phyloP scores from a whole-genome alignment of 129 eudicot genomes.

The Chrysanthemum lavandulifolium region DNA sequence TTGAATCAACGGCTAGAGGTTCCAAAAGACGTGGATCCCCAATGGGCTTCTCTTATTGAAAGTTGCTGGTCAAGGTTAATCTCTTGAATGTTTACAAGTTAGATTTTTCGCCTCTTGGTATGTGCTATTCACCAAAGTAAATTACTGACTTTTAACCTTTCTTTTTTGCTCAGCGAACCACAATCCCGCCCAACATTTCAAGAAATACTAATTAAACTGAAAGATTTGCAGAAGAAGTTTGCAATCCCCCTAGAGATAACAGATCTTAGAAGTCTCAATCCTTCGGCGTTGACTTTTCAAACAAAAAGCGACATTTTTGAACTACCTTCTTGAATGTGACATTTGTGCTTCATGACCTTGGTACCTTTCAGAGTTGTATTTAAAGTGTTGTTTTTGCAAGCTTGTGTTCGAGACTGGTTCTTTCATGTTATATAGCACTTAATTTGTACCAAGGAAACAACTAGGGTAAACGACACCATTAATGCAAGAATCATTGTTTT shows the following conservation, averaged over 20 bases:
- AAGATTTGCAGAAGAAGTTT: conserved; percentile 56
- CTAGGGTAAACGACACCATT: too few species aligned
- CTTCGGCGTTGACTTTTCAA: too few species aligned
- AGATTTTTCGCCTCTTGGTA: neutral
- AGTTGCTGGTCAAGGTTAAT: conserved; percentile 80
- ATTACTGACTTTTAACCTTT: too few species aligned
- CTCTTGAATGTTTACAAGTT: neutral
- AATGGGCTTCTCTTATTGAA: conserved; percentile 67
- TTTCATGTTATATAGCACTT: too few species aligned
- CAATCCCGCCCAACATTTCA: conserved; percentile 66
- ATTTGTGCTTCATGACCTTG: too few species aligned
- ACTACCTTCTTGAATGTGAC: too few species aligned
- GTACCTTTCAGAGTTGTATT: too few species aligned
- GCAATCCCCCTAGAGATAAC: conserved; percentile 5
- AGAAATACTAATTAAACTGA: conserved; percentile 61
- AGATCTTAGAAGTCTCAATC: neutral
- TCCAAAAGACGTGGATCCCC: conserved; percentile 67
- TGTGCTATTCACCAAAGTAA: neutral
- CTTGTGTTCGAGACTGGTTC: too few species aligned
- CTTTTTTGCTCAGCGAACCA: conserved; percentile 55
- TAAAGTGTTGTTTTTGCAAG: too few species aligned
- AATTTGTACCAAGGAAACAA: too few species aligned
- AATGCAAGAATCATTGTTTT: too few species aligned
- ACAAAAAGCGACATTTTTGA: too few species aligned
- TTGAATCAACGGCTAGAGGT: conserved; percentile 75